These are phyloP conservation scores for Hygrophila difformis DNA, from an alignment of 257 asterid genomes.

Conservation along the genomic window DNA sequence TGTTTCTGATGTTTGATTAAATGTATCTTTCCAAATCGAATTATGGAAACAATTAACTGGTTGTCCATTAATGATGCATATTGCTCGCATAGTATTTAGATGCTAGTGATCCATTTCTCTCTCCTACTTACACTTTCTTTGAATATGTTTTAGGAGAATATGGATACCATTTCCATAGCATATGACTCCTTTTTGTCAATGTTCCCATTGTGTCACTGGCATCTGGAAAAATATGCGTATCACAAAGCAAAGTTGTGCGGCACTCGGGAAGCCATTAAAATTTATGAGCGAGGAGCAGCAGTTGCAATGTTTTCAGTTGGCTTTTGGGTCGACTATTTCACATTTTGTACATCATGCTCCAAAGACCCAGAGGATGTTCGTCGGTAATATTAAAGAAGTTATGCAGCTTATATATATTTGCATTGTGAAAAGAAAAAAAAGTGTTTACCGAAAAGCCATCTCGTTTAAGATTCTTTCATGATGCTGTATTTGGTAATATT, in stretches of 20 bases:
- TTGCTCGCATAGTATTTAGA: too few species aligned
- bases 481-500: conserved; percentile 4
- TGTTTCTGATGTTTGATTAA: too few species aligned
- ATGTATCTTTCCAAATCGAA: too few species aligned
- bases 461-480: conserved; percentile 3
- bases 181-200: conserved; percentile 63
- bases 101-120: conserved; percentile 10
- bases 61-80: too few species aligned
- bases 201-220: conserved; percentile 89
- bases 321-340: conserved; percentile 77
- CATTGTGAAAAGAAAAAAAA: conserved; percentile 2
- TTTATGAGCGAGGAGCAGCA: conserved; percentile 56
- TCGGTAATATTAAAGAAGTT: conserved; percentile 41
- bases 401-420: conserved; percentile 5
- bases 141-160: conserved; percentile 61
- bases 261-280: conserved; percentile 53
- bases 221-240: conserved; percentile 67
- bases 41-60: too few species aligned
- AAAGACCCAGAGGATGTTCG: conserved; percentile 69
- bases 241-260: conserved; percentile 49
- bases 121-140: conserved; percentile 8
- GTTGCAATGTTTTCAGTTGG: conserved; percentile 61
- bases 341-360: conserved; percentile 43
- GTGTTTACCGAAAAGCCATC: neutral
- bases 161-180: conserved; percentile 49